A percentile compares a stretch with the other conserved stretches of the same genome.
Evolutionary conservation across 768 basidiomycete genomes (phyloP).

Genomic region (Coprinellus micaceus): DNA sequence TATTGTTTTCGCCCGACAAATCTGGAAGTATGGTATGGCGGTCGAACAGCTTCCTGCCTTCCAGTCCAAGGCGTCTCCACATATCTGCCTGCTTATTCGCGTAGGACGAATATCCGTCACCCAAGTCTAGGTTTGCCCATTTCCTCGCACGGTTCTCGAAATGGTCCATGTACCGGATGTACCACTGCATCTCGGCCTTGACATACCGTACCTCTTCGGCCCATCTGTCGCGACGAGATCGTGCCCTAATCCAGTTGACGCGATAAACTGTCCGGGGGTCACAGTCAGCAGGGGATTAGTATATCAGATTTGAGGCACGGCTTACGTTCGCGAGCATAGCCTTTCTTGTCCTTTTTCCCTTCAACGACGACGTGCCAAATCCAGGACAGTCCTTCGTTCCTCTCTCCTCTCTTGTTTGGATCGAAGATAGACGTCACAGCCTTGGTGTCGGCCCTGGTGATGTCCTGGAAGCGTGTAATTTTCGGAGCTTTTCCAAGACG

Average conservation of each 20-base stretch:
- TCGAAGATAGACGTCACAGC: conserved; percentile 1
- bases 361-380: background rate
- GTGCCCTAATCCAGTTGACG: conserved; percentile 4
- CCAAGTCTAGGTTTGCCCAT: background rate
- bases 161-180: background rate
- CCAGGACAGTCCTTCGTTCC: background rate
- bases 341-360: background rate
- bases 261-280: background rate
- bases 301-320: too few relatives aligned
- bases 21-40: too few relatives aligned
- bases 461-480: background rate
- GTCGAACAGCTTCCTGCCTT: too few relatives aligned
- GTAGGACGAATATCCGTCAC: background rate
- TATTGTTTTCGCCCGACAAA: too few relatives aligned
- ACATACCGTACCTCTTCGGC: background rate
- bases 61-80: too few relatives aligned
- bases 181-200: background rate
- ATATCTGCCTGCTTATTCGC: background rate
- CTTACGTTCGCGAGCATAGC: background rate
- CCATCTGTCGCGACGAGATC: background rate
- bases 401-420: background rate
- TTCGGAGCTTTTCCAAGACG: background rate
- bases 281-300: too few relatives aligned
- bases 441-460: background rate
- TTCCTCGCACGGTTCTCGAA: background rate